Evolutionary conservation across 2,329 filamentous ascomycete genomes (phyloP).

Genomic region (Apiospora phragmitis): DNA sequence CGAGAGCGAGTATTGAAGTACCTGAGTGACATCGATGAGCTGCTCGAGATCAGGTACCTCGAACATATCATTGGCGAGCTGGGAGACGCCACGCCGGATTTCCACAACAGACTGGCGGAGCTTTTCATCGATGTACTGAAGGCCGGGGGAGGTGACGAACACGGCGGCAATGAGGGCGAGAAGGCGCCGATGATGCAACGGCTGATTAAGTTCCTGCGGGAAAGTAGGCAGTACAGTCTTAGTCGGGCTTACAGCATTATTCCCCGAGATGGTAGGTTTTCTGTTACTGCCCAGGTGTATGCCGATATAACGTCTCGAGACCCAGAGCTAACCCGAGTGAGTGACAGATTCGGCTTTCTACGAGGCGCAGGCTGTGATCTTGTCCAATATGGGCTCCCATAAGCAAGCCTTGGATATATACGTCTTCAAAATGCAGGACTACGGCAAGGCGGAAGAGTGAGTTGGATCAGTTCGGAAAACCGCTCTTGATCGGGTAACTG

Average conservation of each 20-base stretch:
- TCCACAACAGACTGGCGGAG: conserved; percentile 82
- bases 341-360: conserved; percentile 76
- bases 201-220: conserved; percentile 73
- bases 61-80: conserved; percentile 90
- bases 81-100: conserved; percentile 78
- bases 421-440: conserved; percentile 89
- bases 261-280: conserved; percentile 70
- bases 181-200: conserved; percentile 52
- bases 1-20: conserved; percentile 75
- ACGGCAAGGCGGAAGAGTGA: conserved; percentile 88
- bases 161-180: conserved; percentile 11
- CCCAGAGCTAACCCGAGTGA: conserved; percentile 14
- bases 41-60: conserved; percentile 78
- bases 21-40: conserved; percentile 66
- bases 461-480: conserved; percentile 32
- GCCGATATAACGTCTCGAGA: too few species aligned
- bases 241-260: conserved; percentile 76
- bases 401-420: conserved; percentile 97
- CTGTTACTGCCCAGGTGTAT: neutral
- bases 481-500: neutral
- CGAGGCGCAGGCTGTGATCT: conserved; percentile 84
- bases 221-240: conserved; percentile 79
- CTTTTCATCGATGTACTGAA: conserved; percentile 62
- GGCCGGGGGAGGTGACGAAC: conserved; percentile 30
- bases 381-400: conserved; percentile 94